Evolutionary conservation across 176 grass and related monocot species (phyloP).

Genomic region (Zoysia japonica): DNA sequence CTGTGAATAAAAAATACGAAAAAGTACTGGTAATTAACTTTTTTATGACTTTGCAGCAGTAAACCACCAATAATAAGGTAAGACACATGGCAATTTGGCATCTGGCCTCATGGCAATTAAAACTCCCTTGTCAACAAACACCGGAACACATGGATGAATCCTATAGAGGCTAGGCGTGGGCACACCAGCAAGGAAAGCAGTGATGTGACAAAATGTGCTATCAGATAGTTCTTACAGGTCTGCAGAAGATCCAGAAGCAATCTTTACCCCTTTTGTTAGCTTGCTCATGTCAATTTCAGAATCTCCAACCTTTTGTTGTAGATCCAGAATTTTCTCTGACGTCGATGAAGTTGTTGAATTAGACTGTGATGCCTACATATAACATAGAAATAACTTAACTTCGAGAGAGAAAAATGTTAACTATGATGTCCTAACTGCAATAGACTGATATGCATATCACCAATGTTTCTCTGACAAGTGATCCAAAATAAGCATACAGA

Average conservation of each 20-base stretch:
- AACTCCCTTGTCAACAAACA: constrained; percentile 10
- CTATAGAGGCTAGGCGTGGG: background rate
- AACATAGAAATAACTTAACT: constrained; percentile 17
- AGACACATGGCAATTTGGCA: constrained; percentile 1
- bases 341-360: constrained; percentile 55
- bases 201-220: background rate
- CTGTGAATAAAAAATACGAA: constrained; percentile 45
- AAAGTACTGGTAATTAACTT: background rate
- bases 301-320: constrained; percentile 51
- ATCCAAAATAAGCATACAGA: background rate
- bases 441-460: background rate
- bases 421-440: background rate
- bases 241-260: constrained; percentile 73
- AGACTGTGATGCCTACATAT: constrained; percentile 55
- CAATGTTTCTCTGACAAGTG: background rate
- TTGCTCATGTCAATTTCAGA: constrained; percentile 65
- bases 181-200: background rate
- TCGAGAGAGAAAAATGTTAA: constrained; percentile 12
- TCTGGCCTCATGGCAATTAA: background rate
- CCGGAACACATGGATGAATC: background rate
- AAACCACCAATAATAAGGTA: constrained; percentile 6
- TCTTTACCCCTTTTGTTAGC: constrained; percentile 56
- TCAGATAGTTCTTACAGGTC: constrained; percentile 68
- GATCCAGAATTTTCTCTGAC: constrained; percentile 53
- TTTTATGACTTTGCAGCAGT: background rate